phyloP scores from a whole-genome alignment of 2,329 filamentous ascomycete species.

The Fusarium musae region DNA sequence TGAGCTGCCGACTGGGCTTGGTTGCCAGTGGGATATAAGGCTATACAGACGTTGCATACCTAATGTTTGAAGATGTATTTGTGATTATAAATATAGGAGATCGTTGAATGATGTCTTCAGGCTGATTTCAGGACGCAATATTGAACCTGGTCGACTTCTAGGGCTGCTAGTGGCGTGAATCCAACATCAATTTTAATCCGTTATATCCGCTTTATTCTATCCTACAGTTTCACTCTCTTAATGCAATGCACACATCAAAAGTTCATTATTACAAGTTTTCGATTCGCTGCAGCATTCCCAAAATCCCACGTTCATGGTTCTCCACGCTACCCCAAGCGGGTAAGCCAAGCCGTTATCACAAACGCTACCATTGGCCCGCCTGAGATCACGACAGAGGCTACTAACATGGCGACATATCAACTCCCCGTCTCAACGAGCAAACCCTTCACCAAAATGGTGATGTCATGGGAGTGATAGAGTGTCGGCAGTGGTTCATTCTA shows the following conservation, averaged over 20 bases:
- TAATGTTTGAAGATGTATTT: too few species aligned
- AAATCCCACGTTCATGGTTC: background rate
- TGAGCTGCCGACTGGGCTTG: rapidly evolving
- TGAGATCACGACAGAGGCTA: slow-evolving; percentile 21
- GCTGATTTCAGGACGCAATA: background rate
- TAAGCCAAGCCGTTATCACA: background rate
- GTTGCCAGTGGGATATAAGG: rapidly evolving
- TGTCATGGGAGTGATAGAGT: background rate
- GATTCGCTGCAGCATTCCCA: rapidly evolving
- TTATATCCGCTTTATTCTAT: too few species aligned
- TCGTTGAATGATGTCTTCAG: background rate
- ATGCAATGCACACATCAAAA: background rate
- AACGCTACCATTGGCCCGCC: background rate
- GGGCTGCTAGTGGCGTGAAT: too few species aligned
- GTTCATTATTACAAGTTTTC: too few species aligned
- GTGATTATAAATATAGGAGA: rapidly evolving
- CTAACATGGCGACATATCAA: slow-evolving; percentile 27
- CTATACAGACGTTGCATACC: rapidly evolving
- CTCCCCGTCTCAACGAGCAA: background rate
- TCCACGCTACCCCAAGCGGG: background rate
- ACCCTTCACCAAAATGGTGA: background rate
- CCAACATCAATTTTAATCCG: rapidly evolving
- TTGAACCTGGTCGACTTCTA: rapidly evolving
- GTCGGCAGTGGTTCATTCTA: background rate
- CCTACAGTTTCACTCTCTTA: rapidly evolving